Evolutionary conservation across 1,284 basidiomycete species (phyloP).

Genomic region (Gomphus sp.): DNA sequence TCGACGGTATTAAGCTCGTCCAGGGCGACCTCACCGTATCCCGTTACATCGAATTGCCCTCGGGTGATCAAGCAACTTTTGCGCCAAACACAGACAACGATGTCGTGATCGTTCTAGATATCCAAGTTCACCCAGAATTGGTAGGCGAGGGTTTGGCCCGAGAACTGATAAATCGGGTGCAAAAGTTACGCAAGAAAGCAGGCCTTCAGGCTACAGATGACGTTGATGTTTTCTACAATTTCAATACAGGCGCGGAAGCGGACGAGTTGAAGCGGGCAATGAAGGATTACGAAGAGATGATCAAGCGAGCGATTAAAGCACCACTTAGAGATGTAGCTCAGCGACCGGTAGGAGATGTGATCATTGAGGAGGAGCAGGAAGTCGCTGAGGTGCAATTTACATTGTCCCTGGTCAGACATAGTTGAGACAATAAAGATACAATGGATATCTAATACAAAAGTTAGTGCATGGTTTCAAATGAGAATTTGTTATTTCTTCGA

Average conservation of each 20-base stretch:
- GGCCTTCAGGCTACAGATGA: conserved; percentile 94
- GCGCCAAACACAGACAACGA: conserved; percentile 91
- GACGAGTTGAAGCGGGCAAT: conserved; percentile 66
- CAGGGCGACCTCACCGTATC: conserved; percentile 87
- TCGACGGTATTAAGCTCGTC: conserved; percentile 87
- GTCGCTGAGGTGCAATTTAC: conserved; percentile 76
- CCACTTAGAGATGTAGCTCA: conserved; percentile 56
- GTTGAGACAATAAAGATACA: not conserved
- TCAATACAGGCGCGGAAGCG: conserved; percentile 60
- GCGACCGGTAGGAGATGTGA: conserved; percentile 39
- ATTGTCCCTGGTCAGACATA: conserved; percentile 48
- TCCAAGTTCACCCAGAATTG: conserved; percentile 80
- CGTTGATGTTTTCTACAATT: conserved; percentile 82
- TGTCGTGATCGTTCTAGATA: conserved; percentile 89
- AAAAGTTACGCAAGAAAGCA: conserved; percentile 93
- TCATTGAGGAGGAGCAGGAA: conserved; percentile 85
- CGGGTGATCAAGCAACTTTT: conserved; percentile 50
- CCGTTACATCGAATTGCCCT: conserved; percentile 80
- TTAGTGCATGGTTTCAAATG: not conserved
- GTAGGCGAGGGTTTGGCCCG: conserved; percentile 84
- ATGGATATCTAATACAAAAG: not conserved
- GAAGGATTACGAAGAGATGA: conserved; percentile 57
- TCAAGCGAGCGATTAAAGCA: conserved; percentile 71
- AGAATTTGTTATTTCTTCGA: conserved; percentile 53
- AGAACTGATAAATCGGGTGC: conserved; percentile 90